Conservation (phyloP, 129 eudicot genomes). For the Pulicaria dysenterica region DNA sequence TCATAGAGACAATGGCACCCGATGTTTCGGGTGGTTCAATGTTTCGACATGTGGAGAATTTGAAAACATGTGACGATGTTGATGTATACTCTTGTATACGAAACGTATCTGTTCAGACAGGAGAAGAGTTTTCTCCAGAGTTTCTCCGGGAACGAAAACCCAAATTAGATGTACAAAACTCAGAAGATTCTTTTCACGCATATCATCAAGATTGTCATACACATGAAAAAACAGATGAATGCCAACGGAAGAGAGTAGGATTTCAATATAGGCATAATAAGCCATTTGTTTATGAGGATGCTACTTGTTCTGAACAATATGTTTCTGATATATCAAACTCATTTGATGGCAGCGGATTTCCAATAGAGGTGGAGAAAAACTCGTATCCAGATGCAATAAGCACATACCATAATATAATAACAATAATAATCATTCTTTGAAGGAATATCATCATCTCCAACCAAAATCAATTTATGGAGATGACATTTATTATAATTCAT, state of each 20-base stretch:
- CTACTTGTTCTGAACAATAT: constrained; percentile 21
- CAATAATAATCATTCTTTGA: no score
- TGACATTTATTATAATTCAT: constrained; percentile 7
- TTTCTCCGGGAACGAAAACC: constrained; percentile 54
- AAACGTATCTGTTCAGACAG: constrained; percentile 37
- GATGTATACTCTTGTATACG: constrained; percentile 47
- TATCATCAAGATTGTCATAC: constrained; percentile 25
- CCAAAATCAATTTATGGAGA: constrained; percentile 25
- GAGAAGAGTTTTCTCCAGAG: constrained; percentile 60
- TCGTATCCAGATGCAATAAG: constrained; percentile 19
- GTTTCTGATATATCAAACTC: constrained; percentile 18
- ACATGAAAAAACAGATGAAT: constrained; percentile 25
- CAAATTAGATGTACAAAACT: background rate
- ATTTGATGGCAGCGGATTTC: constrained; percentile 24
- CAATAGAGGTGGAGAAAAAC: constrained; percentile 24
- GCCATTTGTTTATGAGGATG: constrained; percentile 39
- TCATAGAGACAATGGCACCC: background rate
- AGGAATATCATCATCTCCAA: constrained; percentile 3
- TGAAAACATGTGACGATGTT: background rate
- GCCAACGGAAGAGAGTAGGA: constrained; percentile 25
- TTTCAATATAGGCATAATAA: constrained; percentile 26
- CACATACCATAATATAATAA: background rate
- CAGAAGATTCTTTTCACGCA: background rate
- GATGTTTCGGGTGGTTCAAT: background rate
- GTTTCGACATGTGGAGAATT: background rate